Base-by-base conservation (phyloP, 192 early-diverging fungal species). In the Backusella australiensis region DNA sequence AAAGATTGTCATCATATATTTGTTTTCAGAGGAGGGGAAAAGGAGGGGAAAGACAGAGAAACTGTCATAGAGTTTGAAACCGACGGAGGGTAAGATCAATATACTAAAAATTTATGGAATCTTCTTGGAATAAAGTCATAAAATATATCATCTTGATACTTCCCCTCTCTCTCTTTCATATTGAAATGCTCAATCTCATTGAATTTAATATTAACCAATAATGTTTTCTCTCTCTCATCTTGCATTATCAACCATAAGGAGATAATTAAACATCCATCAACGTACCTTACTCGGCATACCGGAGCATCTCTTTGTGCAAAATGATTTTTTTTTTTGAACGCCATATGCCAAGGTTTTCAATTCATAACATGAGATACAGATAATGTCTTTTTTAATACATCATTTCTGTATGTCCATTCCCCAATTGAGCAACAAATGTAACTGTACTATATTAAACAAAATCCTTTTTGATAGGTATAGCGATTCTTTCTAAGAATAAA, bases 181-280 rank as follows among this genome's bases (percentile, higher is more conserved):
- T 44, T 4, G 5, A 49, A 49, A 49, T 49, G 19, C 6, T 49
- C 19, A 19, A 49, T 19, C 26, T 12, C 8, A 63, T 26, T 63
- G 56, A 63, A 63, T 63, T 63, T 23, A 29, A 29, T 63, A 23
- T 63, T 63, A 63, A 29, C 56, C 56, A 63, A 63, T 9, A 4
- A 12, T 63, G 56, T 63, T 4, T 63, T 11, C 9, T 53, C 21
- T 63, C 26, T 63, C 26, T 63, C 56, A 63, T 14, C 56, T 29
- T 63, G 26, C 56, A 63, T 63, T 63, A 63, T 63, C 23, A 59
- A 59, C 53, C 53, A 59, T 23, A 49, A 49, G 46, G 46, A 49
- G 46, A 49, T 49, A 6, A 49, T 49, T 49, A 49, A 49, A 17
- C 46, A 49, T 49, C 46, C 19, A 56, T 56, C 53, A 59, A 12